These are phyloP conservation scores for Fonsecaea erecta DNA, from an alignment of 2,329 filamentous ascomycete genomes.

Conservation along the genomic window DNA sequence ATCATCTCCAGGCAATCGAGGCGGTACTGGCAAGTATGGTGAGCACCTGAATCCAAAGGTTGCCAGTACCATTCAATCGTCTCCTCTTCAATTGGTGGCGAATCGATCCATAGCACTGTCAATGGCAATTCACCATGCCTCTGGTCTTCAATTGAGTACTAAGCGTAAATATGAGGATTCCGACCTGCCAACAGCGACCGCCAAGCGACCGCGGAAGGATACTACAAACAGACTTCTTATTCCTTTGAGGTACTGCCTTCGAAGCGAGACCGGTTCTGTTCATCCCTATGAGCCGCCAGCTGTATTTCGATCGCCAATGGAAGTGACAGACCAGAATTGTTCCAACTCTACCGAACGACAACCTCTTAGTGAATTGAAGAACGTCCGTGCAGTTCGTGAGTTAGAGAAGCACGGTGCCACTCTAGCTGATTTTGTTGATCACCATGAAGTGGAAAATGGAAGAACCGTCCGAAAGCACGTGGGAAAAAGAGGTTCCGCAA, in stretches of 20 bases:
- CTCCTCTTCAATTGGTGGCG: background rate
- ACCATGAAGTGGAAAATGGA: background rate
- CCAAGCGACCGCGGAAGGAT: background rate
- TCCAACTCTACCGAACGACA: background rate
- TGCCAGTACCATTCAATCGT: background rate
- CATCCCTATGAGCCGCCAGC: constrained; percentile 18
- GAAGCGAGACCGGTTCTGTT: background rate
- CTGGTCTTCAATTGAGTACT: background rate
- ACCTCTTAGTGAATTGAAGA: constrained; percentile 15
- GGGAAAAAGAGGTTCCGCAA: background rate
- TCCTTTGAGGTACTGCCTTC: background rate
- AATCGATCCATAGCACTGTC: background rate
- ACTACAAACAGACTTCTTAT: background rate
- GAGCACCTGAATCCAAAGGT: background rate
- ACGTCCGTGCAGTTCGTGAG: constrained; percentile 8
- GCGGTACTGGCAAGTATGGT: background rate
- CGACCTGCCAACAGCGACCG: background rate
- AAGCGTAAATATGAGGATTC: constrained; percentile 8
- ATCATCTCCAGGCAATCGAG: background rate
- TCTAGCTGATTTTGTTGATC: background rate
- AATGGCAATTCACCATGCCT: background rate
- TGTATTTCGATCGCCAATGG: constrained; percentile 5
- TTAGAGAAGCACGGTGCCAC: background rate
- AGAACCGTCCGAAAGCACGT: background rate
- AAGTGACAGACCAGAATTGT: background rate